Evolutionary conservation across 371 early-diverging fungal species (phyloP).

Genomic region (Phascolomyces articulosus): DNA sequence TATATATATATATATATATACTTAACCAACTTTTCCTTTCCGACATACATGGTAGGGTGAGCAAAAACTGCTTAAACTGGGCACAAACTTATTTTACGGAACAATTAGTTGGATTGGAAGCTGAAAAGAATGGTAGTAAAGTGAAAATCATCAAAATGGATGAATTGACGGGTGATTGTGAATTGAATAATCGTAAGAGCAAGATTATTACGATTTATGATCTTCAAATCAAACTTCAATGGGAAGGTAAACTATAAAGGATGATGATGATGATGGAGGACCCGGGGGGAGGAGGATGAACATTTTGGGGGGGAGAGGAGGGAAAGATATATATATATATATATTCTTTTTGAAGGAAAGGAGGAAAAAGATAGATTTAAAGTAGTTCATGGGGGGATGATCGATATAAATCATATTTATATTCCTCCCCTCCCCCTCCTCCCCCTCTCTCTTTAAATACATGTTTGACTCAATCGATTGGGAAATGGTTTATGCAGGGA

Average conservation of each 20-base stretch:
- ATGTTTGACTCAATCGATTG: neutral
- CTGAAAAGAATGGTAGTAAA: conserved; percentile 46
- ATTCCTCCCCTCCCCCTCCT: neutral
- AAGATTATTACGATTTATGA: conserved; percentile 87
- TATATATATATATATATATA: neutral
- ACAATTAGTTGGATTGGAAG: conserved; percentile 54
- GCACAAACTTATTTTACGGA: conserved; percentile 67
- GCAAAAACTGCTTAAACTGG: conserved; percentile 87
- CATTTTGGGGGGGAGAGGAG: neutral
- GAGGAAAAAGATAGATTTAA: neutral
- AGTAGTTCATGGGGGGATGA: neutral
- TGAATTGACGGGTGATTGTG: conserved; percentile 76
- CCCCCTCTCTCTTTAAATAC: no score
- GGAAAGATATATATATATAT: no score
- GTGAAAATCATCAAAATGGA: conserved; percentile 59
- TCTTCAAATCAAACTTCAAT: conserved; percentile 64
- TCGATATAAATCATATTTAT: neutral
- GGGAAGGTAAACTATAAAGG: conserved; percentile 62
- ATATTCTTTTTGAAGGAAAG: neutral
- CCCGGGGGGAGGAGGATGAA: no score
- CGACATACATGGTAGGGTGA: conserved; percentile 62
- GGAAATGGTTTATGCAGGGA: conserved; percentile 38
- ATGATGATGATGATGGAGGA: no score
- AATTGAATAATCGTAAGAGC: conserved; percentile 89
- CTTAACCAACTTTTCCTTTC: neutral